Evolutionary conservation across 768 basidiomycete genomes (phyloP).

Genomic region (Naganishia vishniacii): DNA sequence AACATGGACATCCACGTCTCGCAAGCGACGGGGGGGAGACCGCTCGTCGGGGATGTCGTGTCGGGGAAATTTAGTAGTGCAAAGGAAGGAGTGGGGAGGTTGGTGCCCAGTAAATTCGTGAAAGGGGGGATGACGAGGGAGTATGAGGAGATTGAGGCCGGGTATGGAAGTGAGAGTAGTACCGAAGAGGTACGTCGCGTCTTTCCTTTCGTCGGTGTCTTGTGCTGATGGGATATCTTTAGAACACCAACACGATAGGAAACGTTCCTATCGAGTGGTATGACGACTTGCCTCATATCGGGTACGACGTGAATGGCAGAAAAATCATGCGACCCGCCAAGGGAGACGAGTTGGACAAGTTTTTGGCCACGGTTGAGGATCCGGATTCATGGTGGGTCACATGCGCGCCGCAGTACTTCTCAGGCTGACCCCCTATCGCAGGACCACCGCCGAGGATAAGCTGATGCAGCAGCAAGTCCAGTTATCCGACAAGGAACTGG

Average conservation of each 20-base stretch:
- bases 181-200: constrained; percentile 49
- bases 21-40: constrained; percentile 25
- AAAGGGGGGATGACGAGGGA: constrained; percentile 45
- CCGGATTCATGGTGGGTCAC: constrained; percentile 71
- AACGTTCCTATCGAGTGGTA: constrained; percentile 98
- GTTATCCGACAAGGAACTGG: constrained; percentile 81
- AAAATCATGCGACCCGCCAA: constrained; percentile 86
- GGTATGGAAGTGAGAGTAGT: constrained; percentile 50
- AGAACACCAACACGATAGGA: constrained; percentile 93
- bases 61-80: constrained; percentile 39
- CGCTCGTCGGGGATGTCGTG: constrained; percentile 18
- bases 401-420: constrained; percentile 22
- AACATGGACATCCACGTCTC: constrained; percentile 14
- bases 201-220: constrained; percentile 1
- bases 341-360: constrained; percentile 95
- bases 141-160: constrained; percentile 49
- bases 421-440: constrained; percentile 12
- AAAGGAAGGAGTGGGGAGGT: constrained; percentile 40
- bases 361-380: constrained; percentile 87
- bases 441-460: constrained; percentile 91
- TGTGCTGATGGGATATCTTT: too few relatives aligned
- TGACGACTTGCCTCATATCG: constrained; percentile 97
- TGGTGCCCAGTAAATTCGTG: constrained; percentile 41
- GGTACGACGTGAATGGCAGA: constrained; percentile 92
- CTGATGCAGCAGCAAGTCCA: constrained; percentile 77